Evolutionary conservation across 306 rosid genomes (phyloP), one percentile per base, ranked within the genome.

Genomic region (Casuarina equisetifolia): DNA sequence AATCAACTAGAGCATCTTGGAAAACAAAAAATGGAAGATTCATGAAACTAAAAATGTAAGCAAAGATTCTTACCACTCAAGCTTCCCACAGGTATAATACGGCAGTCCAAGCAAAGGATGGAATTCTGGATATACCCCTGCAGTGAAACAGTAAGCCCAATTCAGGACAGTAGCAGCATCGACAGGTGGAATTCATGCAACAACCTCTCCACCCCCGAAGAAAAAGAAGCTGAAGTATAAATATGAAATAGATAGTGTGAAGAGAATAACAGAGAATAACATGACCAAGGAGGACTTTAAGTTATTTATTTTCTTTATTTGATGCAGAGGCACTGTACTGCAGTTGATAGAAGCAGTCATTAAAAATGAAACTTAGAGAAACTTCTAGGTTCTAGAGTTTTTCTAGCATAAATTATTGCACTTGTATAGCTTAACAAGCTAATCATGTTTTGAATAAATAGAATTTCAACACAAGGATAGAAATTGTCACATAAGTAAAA

Each of bases 61-160:
- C 13, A n/a, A 42, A 80, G 74, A 85, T 79, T 76, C 94, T 85
- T 67, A 90, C 98, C 98, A 92, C 89, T 90, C 93, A 39, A 94
- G 94, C 86, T 94, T 94, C 76, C 98, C 98, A 82, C 93, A 83
- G 9, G 98, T 86, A 85, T 89, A 94, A 75, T 86, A 90, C 74
- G 92, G 98, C 91, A 94, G 84, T 53, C 97, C 97, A 72, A 92
- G 97, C 82, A 90, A 78, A 19, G 98, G 98, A 86, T 94, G 97
- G 69, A 83, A 85, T 49, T 86, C 87, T 35, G 86, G 95, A 87
- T 94, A 94, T 61, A 83, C 85, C 80, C 92, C 98, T 94, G 86
- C 83, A 76, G 52, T 44, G 42, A 72, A 81, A 72, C 58, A 77
- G 77, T 74, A 51, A 48, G 44, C 79, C 66, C 43, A 38, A 73